Evolutionary conservation across 768 basidiomycete species (phyloP).

Genomic region (Lentinula raphanica): DNA sequence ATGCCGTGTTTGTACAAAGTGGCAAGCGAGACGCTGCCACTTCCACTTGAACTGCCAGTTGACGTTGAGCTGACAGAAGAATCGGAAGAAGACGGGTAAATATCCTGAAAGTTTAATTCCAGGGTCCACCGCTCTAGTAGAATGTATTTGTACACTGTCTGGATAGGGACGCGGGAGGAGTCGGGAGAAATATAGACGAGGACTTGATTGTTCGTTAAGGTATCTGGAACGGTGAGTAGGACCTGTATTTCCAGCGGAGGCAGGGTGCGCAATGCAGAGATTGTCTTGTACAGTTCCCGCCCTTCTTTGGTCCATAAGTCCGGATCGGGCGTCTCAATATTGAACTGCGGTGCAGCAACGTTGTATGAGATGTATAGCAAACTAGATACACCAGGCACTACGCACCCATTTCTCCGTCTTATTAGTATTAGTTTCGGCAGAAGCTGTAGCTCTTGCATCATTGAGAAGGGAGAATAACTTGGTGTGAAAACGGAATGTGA

Average conservation of each 20-base stretch:
- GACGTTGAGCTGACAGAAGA: too few relatives aligned
- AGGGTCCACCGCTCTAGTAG: slow-evolving; percentile 72
- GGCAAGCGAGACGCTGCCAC: slow-evolving; percentile 44
- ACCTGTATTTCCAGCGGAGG: slow-evolving; percentile 66
- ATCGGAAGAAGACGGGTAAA: slow-evolving; percentile 24
- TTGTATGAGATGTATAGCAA: neutral
- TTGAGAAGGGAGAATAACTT: slow-evolving; percentile 76
- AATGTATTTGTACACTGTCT: slow-evolving; percentile 64
- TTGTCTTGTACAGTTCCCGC: slow-evolving; percentile 52
- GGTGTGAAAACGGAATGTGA: slow-evolving; percentile 76
- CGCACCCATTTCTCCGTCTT: slow-evolving; percentile 83
- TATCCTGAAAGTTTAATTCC: slow-evolving; percentile 19
- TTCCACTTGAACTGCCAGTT: slow-evolving; percentile 22
- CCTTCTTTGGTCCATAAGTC: slow-evolving; percentile 62
- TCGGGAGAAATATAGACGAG: slow-evolving; percentile 62
- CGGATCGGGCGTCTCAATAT: slow-evolving; percentile 72
- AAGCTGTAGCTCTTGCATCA: slow-evolving; percentile 63
- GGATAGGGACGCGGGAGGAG: slow-evolving; percentile 56
- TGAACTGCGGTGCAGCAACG: slow-evolving; percentile 50
- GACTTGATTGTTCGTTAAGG: slow-evolving; percentile 57
- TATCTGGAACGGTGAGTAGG: slow-evolving; percentile 62
- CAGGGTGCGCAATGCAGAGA: slow-evolving; percentile 31
- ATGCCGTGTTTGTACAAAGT: slow-evolving; percentile 86
- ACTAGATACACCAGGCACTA: slow-evolving; percentile 6
- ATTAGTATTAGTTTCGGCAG: slow-evolving; percentile 27